Percentiles rank a stretch among this genome's conserved stretches.
phyloP scores from a whole-genome alignment of 192 early-diverging fungal species.

The Linnemannia exigua region DNA sequence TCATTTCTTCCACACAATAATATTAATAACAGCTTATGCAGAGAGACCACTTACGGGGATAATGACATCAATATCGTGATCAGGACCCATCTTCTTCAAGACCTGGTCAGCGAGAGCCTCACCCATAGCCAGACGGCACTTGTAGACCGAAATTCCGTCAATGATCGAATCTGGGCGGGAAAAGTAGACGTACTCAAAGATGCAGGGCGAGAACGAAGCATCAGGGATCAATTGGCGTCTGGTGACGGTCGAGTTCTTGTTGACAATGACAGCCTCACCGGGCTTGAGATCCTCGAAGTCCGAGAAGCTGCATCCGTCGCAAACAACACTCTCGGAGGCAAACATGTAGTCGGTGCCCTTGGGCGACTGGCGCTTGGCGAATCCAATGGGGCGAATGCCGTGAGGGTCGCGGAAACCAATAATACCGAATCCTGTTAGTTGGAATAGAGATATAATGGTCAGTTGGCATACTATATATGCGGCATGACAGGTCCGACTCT shows the following conservation, averaged over 20 bases:
- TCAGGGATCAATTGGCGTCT: conserved; percentile 72
- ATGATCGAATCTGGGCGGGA: conserved; percentile 98
- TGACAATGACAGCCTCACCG: conserved; percentile 96
- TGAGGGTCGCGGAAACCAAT: conserved; percentile 96
- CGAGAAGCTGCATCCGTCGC: conserved; percentile 91
- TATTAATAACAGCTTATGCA: not conserved
- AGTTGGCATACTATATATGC: too few relatives aligned
- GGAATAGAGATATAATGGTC: not conserved
- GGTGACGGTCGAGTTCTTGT: conserved; percentile 75
- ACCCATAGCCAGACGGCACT: conserved; percentile 97
- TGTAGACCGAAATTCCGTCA: conserved; percentile 99
- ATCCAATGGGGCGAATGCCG: conserved; percentile 96
- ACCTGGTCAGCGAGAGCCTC: conserved; percentile 94
- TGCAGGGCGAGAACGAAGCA: conserved; percentile 86
- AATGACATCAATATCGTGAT: conserved; percentile 96
- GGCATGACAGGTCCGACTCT: not conserved
- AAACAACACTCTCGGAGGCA: conserved; percentile 96
- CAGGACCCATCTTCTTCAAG: conserved; percentile 76
- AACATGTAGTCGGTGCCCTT: conserved; percentile 97
- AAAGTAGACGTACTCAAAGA: conserved; percentile 99
- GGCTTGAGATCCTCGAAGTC: conserved; percentile 93
- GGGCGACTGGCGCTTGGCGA: conserved; percentile 81
- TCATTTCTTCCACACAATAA: not conserved
- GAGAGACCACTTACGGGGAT: conserved; percentile 83
- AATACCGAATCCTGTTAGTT: conserved; percentile 83